phyloP scores from a whole-genome alignment of 2,329 filamentous ascomycete species.

The Catunica adiposa region DNA sequence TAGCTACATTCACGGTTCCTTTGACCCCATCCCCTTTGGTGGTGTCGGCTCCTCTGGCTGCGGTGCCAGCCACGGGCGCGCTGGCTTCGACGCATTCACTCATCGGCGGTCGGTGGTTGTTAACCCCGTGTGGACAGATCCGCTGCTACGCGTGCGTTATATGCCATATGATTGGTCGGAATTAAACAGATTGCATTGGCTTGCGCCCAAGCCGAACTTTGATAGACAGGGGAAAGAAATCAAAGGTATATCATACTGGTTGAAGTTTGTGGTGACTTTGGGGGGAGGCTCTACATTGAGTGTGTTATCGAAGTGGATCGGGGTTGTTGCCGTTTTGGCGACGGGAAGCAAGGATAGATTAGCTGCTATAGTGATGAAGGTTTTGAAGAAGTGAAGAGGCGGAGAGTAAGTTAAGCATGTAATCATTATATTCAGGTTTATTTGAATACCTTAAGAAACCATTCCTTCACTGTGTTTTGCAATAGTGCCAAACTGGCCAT shows the following conservation, averaged over 20 bases:
- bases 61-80: conserved; percentile 61
- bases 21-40: conserved; percentile 62
- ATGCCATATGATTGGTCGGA: conserved; percentile 35
- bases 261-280: conserved; percentile 32
- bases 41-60: conserved; percentile 66
- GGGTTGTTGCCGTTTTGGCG: conserved; percentile 11
- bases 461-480: neutral
- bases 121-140: conserved; percentile 52
- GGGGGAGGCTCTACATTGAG: conserved; percentile 33
- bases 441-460: neutral
- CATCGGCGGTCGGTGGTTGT: conserved; percentile 41
- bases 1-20: conserved; percentile 51
- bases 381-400: neutral
- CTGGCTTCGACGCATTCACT: conserved; percentile 53
- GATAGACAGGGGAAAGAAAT: conserved; percentile 40
- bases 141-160: conserved; percentile 49
- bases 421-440: neutral
- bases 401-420: neutral
- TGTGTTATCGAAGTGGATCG: conserved; percentile 34
- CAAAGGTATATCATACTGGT: conserved; percentile 38
- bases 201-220: conserved; percentile 36
- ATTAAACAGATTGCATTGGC: conserved; percentile 27
- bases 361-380: neutral
- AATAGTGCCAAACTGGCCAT: neutral
- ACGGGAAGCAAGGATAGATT: neutral